These are phyloP conservation scores for Ilyonectria destructans DNA, from an alignment of 2,329 filamentous ascomycete genomes.

Conservation along the genomic window DNA sequence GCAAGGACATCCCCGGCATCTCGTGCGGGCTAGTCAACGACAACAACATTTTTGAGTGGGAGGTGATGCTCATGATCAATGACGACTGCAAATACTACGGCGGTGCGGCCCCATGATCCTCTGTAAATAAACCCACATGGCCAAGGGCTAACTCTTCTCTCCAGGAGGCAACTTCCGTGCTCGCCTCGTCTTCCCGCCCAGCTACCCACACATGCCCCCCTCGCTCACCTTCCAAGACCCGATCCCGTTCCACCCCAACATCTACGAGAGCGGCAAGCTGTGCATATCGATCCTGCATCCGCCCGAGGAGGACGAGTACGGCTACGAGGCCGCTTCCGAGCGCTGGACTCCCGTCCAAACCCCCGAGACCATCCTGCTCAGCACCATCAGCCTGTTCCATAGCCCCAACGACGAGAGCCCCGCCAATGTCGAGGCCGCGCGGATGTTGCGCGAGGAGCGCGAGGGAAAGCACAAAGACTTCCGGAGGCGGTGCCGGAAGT, in stretches of 20 bases:
- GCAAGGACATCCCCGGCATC: constrained; percentile 94
- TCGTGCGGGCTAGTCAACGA: constrained; percentile 90
- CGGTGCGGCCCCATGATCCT: constrained; percentile 68
- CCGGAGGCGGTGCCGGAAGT: constrained; percentile 82
- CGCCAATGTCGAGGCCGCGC: constrained; percentile 94
- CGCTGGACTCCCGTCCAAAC: constrained; percentile 96
- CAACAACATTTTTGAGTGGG: constrained; percentile 96
- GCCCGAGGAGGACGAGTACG: constrained; percentile 93
- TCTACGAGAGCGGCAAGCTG: constrained; percentile 89
- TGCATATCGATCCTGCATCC: constrained; percentile 98
- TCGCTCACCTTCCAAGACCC: constrained; percentile 89
- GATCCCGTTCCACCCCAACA: constrained; percentile 93
- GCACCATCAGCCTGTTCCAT: constrained; percentile 92
- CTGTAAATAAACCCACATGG: neutral
- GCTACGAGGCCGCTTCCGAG: constrained; percentile 92
- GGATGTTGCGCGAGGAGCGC: constrained; percentile 86
- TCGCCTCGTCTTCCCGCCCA: constrained; percentile 83
- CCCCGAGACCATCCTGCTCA: constrained; percentile 93
- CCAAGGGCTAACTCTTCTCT: constrained; percentile 30
- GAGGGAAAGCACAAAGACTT: constrained; percentile 79
- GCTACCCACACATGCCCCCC: constrained; percentile 91
- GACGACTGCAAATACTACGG: constrained; percentile 96
- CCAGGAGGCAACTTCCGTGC: constrained; percentile 94
- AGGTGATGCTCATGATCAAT: constrained; percentile 98
- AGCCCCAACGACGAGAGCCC: constrained; percentile 96